Base-by-base conservation (phyloP, 345 rosid genomes). In the Aethionema arabicum region DNA sequence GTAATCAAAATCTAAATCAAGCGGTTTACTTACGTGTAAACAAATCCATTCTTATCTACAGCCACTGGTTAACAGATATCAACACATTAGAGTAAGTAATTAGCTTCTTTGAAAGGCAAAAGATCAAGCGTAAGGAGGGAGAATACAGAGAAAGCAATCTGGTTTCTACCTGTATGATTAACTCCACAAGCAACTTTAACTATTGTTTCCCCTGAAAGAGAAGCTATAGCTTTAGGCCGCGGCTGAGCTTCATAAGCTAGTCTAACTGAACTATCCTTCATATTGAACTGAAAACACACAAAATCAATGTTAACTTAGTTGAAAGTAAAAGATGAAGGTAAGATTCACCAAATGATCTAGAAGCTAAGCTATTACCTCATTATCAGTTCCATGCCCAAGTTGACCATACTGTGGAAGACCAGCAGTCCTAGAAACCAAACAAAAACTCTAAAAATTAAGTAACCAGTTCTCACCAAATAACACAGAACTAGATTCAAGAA, bases 381-480 rank as follows among this genome's bases (percentile, higher is more conserved):
- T 90, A 68, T 90, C 97, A 6, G 97, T 95, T 66, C 99, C 97
- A 77, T 95, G 99, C 52, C 99, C 99, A 78, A 95, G 97, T 69
- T 95, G 99, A 60, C 99, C 99, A 77, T 86, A 90, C 69, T 90
- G 99, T 59, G 99, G 97, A 73, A 90, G 95, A 49, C 99, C 99
- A 3, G 96, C 97, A 73, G 95, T 87, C 68, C 99, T 93, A 72
- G 61, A 70, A 71, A 70, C 59, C n/a, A 42, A n/a, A 16, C 61
- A 74, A 66, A 55, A 63, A 42, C 49, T 61, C 46, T 39, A 44
- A 51, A 51, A 61, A 51, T 48, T 65, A 61, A 72, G 66, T 10
- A 46, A 47, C 16, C 13, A 63, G 42, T 27, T 37, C 32, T 47
- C 32, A 30, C 7, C 15, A 39, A 43, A 30, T 16, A 11, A 11